Percentiles rank a stretch among this genome's conserved stretches.
These are phyloP conservation scores for Alternaria triticimaculans DNA, from an alignment of 2,329 filamentous ascomycete genomes.

Conservation along the genomic window DNA sequence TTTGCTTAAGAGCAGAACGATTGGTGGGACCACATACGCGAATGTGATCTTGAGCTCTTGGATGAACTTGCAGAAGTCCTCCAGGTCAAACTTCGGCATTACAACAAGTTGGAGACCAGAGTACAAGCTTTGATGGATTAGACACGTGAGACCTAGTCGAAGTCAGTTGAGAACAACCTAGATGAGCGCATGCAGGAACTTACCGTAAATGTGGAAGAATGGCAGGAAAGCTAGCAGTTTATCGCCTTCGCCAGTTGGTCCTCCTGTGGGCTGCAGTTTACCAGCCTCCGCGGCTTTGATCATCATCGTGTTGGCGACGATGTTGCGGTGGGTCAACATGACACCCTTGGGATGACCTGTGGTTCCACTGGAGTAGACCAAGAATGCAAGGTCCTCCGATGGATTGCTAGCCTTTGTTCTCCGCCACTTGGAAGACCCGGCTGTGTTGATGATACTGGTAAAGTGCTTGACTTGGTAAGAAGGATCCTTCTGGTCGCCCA, in stretches of 20 bases:
- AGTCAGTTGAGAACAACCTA: neutral
- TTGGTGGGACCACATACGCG: constrained; percentile 81
- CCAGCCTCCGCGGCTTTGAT: constrained; percentile 52
- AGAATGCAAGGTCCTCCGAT: constrained; percentile 76
- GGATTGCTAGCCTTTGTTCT: constrained; percentile 67
- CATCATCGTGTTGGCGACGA: constrained; percentile 72
- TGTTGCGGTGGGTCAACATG: constrained; percentile 82
- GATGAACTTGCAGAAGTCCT: constrained; percentile 77
- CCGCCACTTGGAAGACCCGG: constrained; percentile 64
- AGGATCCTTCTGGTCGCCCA: constrained; percentile 73
- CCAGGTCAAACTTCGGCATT: constrained; percentile 81
- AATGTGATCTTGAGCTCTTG: constrained; percentile 79
- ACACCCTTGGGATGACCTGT: constrained; percentile 93
- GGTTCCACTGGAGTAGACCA: constrained; percentile 89
- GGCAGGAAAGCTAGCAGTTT: constrained; percentile 80
- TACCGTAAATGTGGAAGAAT: constrained; percentile 90
- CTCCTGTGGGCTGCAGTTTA: constrained; percentile 65
- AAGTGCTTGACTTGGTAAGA: constrained; percentile 72
- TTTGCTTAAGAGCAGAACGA: constrained; percentile 81
- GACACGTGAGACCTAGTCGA: constrained; percentile 67
- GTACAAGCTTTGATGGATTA: constrained; percentile 73
- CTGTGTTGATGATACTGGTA: constrained; percentile 70
- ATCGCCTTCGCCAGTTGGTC: constrained; percentile 69
- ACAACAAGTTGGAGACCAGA: constrained; percentile 71
- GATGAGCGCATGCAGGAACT: constrained; percentile 31